Evolutionary conservation across 2,329 filamentous ascomycete genomes (phyloP).

Genomic region (Zopfia rhizophila): DNA sequence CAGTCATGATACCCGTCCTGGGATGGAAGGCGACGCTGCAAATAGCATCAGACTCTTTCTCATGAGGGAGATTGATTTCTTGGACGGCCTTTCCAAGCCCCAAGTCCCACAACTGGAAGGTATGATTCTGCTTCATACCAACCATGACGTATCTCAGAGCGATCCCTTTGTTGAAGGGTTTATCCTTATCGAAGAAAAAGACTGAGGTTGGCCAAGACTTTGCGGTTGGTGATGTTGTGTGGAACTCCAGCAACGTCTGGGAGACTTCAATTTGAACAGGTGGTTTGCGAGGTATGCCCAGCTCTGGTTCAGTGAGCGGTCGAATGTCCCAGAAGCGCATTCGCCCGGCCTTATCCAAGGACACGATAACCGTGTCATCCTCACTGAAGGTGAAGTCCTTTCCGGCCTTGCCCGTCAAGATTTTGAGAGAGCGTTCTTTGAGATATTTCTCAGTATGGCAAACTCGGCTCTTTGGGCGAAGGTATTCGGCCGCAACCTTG

Average conservation of each 20-base stretch:
- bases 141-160: constrained; percentile 96
- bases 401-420: constrained; percentile 96
- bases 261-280: constrained; percentile 76
- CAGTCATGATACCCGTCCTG: constrained; percentile 88
- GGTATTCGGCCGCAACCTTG: constrained; percentile 63
- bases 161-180: constrained; percentile 88
- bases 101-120: constrained; percentile 97
- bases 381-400: constrained; percentile 99
- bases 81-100: constrained; percentile 94
- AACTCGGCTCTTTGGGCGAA: constrained; percentile 62
- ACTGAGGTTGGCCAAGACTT: constrained; percentile 98
- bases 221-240: constrained; percentile 85
- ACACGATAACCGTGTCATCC: constrained; percentile 93
- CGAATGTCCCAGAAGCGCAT: constrained; percentile 99
- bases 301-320: constrained; percentile 69
- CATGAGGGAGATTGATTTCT: constrained; percentile 95
- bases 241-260: constrained; percentile 85
- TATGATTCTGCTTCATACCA: constrained; percentile 99
- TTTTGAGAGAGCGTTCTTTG: constrained; percentile 87
- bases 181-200: constrained; percentile 93
- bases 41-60: constrained; percentile 96
- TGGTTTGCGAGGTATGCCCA: constrained; percentile 54
- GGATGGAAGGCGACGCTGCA: constrained; percentile 97
- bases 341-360: constrained; percentile 93
- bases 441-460: constrained; percentile 91